Base-by-base conservation (phyloP, 1,139 yeast genomes). In the Wickerhamomyces sp. region DNA sequence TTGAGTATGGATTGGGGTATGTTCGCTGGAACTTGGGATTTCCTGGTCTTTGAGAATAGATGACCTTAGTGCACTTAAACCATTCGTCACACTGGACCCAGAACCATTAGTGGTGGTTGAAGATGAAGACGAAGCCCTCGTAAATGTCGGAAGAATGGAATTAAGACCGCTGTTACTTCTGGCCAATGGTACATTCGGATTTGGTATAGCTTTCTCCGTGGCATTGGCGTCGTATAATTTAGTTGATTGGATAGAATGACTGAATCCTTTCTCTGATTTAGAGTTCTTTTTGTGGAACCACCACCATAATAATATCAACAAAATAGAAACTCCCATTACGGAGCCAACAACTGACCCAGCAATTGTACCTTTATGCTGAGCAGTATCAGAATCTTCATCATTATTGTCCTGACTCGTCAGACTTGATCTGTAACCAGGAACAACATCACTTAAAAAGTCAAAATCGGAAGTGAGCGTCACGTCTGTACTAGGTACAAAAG, bases 341-440 rank as follows among this genome's bases (percentile, higher is more conserved):
- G 66, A 51, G 3, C 74, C 75, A 22, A 68, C 62, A 3, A 66
- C 63, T 6, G 69, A 59, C 2, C 73, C 75, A 1, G 70, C 72
- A 32, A 68, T 61, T 1, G 63, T 53, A 3, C 65, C 62, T 6
- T 59, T 52, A 12, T 27, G 28, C 7, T 17, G 7, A 10, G 21
- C 18, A 4, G 37, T 18, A 14, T 24, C 32, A 6, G 22, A 15
- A 12, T 4, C 18, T 3, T 39, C 17, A 18, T 13, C 10, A 12
- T 4, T 19, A 3, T 39, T 18, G 16, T 13, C 10, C 13, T 31
- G 6, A 1, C 36, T 19, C n/a, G 26, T 10, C 3, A 30, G 18
- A 1, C 25, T 1, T 10, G 24, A 9, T 12, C 28, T 44, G 23
- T 45, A 58, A 51, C 34, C 50, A 39, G 26, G 52, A 6, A 34